phyloP scores from a whole-genome alignment of 441 rosid genomes.

The Bruguiera hainesii region DNA sequence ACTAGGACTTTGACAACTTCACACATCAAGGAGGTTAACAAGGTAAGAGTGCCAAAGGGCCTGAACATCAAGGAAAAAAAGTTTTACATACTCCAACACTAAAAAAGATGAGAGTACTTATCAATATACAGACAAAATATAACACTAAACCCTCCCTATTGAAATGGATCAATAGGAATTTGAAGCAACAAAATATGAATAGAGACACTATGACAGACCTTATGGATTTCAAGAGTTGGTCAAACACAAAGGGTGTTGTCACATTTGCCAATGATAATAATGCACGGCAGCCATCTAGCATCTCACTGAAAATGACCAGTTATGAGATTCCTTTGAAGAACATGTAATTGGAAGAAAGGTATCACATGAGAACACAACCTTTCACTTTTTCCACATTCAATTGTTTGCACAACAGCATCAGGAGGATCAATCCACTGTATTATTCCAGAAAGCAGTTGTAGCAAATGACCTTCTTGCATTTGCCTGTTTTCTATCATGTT shows the following conservation, averaged over 20 bases:
- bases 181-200: constrained; percentile 13
- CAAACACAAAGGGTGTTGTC: constrained; percentile 61
- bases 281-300: constrained; percentile 98
- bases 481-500: constrained; percentile 62
- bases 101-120: constrained; percentile 3
- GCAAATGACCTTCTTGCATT: constrained; percentile 77
- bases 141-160: not conserved
- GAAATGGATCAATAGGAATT: constrained; percentile 1
- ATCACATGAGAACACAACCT: constrained; percentile 48
- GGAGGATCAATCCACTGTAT: constrained; percentile 94
- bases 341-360: constrained; percentile 19
- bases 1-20: constrained; percentile 80
- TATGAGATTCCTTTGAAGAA: constrained; percentile 21
- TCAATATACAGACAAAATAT: not conserved
- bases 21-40: constrained; percentile 84
- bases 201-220: constrained; percentile 44
- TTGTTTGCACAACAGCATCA: constrained; percentile 66
- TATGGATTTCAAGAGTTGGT: constrained; percentile 74
- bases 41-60: constrained; percentile 82
- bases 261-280: constrained; percentile 80
- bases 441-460: constrained; percentile 83
- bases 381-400: constrained; percentile 87
- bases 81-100: constrained; percentile 7
- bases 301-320: constrained; percentile 59
- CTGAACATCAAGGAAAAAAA: constrained; percentile 41